Evolutionary conservation across 148 eudicot species (phyloP).

Genomic region (Nepenthes gracilis): DNA sequence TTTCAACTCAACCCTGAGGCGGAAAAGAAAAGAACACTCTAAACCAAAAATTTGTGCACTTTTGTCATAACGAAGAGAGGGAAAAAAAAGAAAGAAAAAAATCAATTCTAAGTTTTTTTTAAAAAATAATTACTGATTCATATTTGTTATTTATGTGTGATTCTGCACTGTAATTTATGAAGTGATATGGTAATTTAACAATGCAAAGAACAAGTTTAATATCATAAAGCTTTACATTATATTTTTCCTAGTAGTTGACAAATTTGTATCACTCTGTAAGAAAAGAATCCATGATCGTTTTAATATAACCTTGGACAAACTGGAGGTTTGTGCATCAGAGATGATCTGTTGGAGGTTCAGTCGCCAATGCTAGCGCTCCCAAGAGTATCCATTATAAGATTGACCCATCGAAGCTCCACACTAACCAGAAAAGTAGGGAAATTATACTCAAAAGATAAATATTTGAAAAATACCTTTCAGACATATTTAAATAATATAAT

Average conservation of each 20-base stretch:
- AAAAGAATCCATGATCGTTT: not conserved
- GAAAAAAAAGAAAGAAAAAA: too few species aligned
- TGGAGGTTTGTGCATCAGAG: conserved; percentile 21
- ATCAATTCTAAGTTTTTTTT: too few species aligned
- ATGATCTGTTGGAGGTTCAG: conserved; percentile 25
- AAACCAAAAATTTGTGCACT: too few species aligned
- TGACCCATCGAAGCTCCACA: conserved; percentile 32
- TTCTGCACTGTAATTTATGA: too few species aligned
- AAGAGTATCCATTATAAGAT: conserved; percentile 37
- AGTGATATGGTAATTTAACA: not conserved
- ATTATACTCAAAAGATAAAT: not conserved
- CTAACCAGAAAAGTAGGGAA: not conserved
- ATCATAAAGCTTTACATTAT: not conserved
- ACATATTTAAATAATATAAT: too few species aligned
- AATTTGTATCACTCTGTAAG: not conserved
- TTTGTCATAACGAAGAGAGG: too few species aligned
- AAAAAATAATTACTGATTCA: too few species aligned
- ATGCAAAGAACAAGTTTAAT: not conserved
- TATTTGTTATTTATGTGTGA: too few species aligned
- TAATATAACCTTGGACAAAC: conserved; percentile 20
- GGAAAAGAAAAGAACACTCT: too few species aligned
- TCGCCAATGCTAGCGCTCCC: conserved; percentile 40
- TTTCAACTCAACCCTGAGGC: too few species aligned
- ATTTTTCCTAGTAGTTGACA: too few species aligned
- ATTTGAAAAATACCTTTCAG: not conserved